Evolutionary conservation across 2,329 filamentous ascomycete species (phyloP), one percentile per base, ranked within the genome.

Genomic region (Exserohilum rostratum): DNA sequence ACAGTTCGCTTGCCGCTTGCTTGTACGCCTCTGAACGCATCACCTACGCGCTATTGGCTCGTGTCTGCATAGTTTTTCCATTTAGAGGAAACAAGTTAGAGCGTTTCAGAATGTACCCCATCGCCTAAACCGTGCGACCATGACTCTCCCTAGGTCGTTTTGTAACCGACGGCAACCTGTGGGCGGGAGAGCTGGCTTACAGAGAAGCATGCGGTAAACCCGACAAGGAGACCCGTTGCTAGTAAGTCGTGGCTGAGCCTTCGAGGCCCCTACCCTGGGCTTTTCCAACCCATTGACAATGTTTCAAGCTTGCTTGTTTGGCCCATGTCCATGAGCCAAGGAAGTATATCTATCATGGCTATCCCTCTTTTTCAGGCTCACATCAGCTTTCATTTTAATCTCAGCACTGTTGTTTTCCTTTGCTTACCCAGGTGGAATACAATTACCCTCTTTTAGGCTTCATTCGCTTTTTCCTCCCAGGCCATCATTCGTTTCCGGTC

Each of bases 161-260:
- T 43, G 57, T 56, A 50, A 53, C 61, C 57, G 54, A 59, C 45
- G 52, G 55, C 50, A 54, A 25, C 4, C 22, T 25, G 22, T 25
- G 22, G 22, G 7, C 7, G 22, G 22, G 22, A 4, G 22, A 25
- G 22, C 22, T n/a, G 58, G 54, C 53, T 57, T 61, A 54, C 35
- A 57, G 57, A n/a, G n/a, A n/a, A 62, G 65, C 68, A 68, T 70
- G 67, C 68, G 70, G 73, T 68, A 73, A 68, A 53, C 50, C 52
- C 46, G 55, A 53, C 64, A 67, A 61, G 60, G 55, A 53, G 44
- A 49, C 53, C 62, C 59, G 54, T 50, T 58, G 34, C 34, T 13
- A 37, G 37, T 45, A 20, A 48, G 46, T 55, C 55, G 68, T 71
- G 69, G 69, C 69, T 70, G 64, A 65, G 66, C 51, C 50, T 44